phyloP scores from a whole-genome alignment of 345 rosid genomes.

The Salix suchowensis region DNA sequence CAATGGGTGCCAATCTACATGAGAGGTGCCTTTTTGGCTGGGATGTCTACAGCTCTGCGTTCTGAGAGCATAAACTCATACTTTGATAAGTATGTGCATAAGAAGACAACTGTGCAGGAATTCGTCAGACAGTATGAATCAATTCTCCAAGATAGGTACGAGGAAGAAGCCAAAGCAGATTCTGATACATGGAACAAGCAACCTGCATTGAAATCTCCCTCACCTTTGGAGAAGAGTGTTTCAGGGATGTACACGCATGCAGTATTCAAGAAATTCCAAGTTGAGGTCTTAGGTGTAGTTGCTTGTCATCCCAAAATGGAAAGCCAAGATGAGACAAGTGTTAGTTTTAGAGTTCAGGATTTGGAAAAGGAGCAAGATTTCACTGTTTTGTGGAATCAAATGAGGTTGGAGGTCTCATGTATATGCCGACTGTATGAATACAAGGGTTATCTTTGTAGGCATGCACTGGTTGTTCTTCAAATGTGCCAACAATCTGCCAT shows the following conservation, averaged over 20 bases:
- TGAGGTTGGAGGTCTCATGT: conserved; percentile 47
- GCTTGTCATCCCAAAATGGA: conserved; percentile 65
- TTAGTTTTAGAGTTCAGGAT: conserved; percentile 57
- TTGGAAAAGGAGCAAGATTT: conserved; percentile 51
- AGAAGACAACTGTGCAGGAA: conserved; percentile 58
- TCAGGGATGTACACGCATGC: conserved; percentile 58
- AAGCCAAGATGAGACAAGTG: conserved; percentile 40
- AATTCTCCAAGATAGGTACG: conserved; percentile 54
- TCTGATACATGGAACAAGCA: conserved; percentile 59
- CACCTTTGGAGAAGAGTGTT: conserved; percentile 66
- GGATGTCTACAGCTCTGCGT: conserved; percentile 53
- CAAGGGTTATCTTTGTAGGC: conserved; percentile 68
- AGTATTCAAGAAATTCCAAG: conserved; percentile 59
- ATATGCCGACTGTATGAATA: conserved; percentile 55
- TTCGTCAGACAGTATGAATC: conserved; percentile 51
- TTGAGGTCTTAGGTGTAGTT: conserved; percentile 59
- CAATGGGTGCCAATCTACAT: conserved; percentile 62
- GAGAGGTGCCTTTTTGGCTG: conserved; percentile 49
- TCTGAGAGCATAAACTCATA: conserved; percentile 55
- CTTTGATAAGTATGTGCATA: conserved; percentile 61
- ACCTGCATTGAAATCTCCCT: conserved; percentile 64
- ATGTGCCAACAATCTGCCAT: conserved; percentile 50
- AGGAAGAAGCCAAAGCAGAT: conserved; percentile 72
- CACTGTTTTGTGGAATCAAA: conserved; percentile 46
- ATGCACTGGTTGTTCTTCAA: conserved; percentile 62